Evolutionary conservation across 2,329 filamentous ascomycete genomes (phyloP).

Genomic region (Aspergillus nomiae): DNA sequence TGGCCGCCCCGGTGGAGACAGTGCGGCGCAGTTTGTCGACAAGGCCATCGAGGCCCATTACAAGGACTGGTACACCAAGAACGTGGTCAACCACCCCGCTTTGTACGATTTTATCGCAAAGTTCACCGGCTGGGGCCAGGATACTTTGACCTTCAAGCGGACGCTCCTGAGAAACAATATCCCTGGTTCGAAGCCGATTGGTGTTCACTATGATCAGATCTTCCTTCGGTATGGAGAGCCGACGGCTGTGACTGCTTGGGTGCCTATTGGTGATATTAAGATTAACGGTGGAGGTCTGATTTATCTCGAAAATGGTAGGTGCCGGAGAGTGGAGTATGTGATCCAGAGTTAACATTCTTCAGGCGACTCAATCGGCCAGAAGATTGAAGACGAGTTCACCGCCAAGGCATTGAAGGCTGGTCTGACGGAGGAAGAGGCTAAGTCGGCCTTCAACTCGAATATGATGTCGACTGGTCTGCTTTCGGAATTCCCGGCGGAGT

Average conservation of each 20-base stretch:
- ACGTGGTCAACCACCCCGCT: constrained; percentile 56
- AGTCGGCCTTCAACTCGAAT: constrained; percentile 58
- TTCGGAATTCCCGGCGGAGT: constrained; percentile 51
- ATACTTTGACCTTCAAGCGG: constrained; percentile 50
- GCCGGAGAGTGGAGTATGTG: not conserved
- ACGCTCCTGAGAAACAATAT: constrained; percentile 60
- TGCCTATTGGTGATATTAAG: constrained; percentile 57
- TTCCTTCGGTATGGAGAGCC: constrained; percentile 59
- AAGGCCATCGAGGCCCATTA: constrained; percentile 58
- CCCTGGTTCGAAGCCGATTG: constrained; percentile 59
- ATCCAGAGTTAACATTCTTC: not conserved
- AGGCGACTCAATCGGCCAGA: constrained; percentile 49
- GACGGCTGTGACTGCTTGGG: constrained; percentile 59
- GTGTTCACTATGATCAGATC: constrained; percentile 64
- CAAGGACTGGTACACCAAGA: constrained; percentile 55
- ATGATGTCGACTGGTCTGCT: constrained; percentile 61
- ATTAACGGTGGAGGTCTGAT: constrained; percentile 61
- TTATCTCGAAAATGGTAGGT: constrained; percentile 54
- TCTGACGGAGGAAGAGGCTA: constrained; percentile 55
- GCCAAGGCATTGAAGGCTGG: constrained; percentile 51
- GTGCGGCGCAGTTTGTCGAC: constrained; percentile 50
- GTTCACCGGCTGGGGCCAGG: constrained; percentile 57
- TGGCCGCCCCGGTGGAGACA: constrained; percentile 47
- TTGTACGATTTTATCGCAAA: constrained; percentile 53
- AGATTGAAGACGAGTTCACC: constrained; percentile 49